A percentile compares a stretch with the other conserved stretches of the same genome.
Conservation (phyloP, 495 filamentous ascomycete species). For the Acidomyces sp. region DNA sequence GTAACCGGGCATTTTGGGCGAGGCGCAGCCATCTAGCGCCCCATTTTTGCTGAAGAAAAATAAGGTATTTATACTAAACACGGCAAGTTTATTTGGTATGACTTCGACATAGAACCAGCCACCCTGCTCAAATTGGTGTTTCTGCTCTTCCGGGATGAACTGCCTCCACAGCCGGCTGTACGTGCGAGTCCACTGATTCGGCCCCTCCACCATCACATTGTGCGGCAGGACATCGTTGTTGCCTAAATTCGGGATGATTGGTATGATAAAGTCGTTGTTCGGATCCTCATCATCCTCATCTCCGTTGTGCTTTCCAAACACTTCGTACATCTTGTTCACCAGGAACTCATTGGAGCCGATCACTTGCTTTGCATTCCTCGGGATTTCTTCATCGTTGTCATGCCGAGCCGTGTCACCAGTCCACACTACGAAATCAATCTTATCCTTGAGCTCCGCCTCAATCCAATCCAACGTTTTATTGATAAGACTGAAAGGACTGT, state of each 20-base stretch:
- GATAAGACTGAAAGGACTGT: constrained; percentile 64
- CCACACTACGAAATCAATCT: constrained; percentile 93
- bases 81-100: constrained; percentile 70
- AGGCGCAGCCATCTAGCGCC: constrained; percentile 77
- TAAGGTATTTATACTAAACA: constrained; percentile 92
- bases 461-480: constrained; percentile 93
- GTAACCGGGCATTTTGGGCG: constrained; percentile 68
- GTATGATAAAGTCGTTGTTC: constrained; percentile 51
- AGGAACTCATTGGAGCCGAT: constrained; percentile 59
- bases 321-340: constrained; percentile 58
- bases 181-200: constrained; percentile 66
- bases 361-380: constrained; percentile 61
- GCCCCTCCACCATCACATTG: constrained; percentile 78
- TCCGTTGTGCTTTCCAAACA: constrained; percentile 46
- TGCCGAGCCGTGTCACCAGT: constrained; percentile 93
- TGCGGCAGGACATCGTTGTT: constrained; percentile 98
- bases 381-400: constrained; percentile 77
- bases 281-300: constrained; percentile 34
- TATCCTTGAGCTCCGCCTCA: constrained; percentile 62
- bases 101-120: constrained; percentile 93
- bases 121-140: constrained; percentile 79
- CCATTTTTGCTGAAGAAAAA: constrained; percentile 91
- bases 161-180: constrained; percentile 63
- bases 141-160: constrained; percentile 88
- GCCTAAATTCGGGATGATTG: constrained; percentile 78